These are phyloP conservation scores for Sugiyamaella paludigena DNA, from an alignment of 1,139 yeast genomes.

Conservation along the genomic window DNA sequence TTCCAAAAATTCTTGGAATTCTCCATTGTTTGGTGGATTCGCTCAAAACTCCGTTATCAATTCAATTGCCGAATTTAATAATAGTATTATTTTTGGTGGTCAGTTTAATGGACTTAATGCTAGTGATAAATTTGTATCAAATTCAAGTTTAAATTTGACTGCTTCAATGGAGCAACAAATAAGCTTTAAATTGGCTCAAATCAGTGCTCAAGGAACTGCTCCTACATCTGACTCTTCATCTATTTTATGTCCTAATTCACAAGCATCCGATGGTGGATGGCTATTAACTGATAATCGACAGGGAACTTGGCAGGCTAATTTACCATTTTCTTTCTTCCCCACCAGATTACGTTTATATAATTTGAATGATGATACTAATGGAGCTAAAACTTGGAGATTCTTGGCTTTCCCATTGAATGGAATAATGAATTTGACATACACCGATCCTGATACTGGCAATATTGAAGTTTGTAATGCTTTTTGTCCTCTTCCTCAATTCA, in stretches of 20 bases:
- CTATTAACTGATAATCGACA: slow-evolving; percentile 48
- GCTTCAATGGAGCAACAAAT: slow-evolving; percentile 53
- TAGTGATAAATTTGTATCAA: slow-evolving; percentile 20
- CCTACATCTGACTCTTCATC: slow-evolving; percentile 42
- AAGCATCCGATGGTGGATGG: slow-evolving; percentile 51
- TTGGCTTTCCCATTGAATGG: slow-evolving; percentile 79
- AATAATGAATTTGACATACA: slow-evolving; percentile 85
- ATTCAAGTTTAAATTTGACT: slow-evolving; percentile 11
- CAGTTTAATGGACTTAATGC: slow-evolving; percentile 55
- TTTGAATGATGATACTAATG: slow-evolving; percentile 45
- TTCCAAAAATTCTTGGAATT: slow-evolving; percentile 42
- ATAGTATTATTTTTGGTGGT: slow-evolving; percentile 75
- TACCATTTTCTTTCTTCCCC: slow-evolving; percentile 62
- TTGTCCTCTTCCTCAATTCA: slow-evolving; percentile 60
- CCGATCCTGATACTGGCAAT: slow-evolving; percentile 66
- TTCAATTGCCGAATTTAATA: slow-evolving; percentile 57
- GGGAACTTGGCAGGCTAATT: slow-evolving; percentile 66
- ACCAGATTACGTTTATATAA: slow-evolving; percentile 73
- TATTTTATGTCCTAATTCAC: slow-evolving; percentile 57
- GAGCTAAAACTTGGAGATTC: slow-evolving; percentile 67
- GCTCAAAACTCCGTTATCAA: slow-evolving; percentile 52
- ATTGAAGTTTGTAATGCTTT: slow-evolving; percentile 71
- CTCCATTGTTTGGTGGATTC: slow-evolving; percentile 78
- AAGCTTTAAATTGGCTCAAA: slow-evolving; percentile 59
- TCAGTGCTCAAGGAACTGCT: slow-evolving; percentile 52